A percentile compares a stretch with the other conserved stretches of the same genome.
phyloP scores from a whole-genome alignment of 2,329 filamentous ascomycete genomes.

The Botrytis aclada region DNA sequence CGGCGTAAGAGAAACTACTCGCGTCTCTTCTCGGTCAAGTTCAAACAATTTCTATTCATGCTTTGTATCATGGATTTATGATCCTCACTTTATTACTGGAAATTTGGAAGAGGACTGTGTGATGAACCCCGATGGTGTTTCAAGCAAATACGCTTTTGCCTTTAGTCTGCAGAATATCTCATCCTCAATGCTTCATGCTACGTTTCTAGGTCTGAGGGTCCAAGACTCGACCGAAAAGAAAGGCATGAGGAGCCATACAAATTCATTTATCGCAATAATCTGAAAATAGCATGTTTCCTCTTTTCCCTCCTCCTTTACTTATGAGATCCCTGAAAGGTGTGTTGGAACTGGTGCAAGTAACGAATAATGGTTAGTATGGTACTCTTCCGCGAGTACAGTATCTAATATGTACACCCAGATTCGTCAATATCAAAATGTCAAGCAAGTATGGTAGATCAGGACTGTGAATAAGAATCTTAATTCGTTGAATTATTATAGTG shows the following conservation, averaged over 20 bases:
- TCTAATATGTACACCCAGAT: background rate
- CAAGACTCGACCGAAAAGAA: background rate
- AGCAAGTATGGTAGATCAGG: background rate
- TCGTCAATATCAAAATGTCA: background rate
- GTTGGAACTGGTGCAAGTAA: background rate
- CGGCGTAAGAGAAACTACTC: background rate
- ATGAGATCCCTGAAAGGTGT: background rate
- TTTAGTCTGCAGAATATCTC: background rate
- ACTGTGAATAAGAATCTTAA: background rate
- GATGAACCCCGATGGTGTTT: background rate
- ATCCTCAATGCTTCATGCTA: background rate
- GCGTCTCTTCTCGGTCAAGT: background rate
- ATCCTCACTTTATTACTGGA: background rate
- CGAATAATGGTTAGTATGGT: background rate
- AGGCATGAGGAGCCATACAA: background rate
- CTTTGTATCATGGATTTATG: constrained; percentile 10
- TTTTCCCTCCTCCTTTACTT: background rate
- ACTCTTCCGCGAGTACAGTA: background rate
- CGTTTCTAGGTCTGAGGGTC: background rate
- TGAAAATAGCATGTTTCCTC: constrained; percentile 3
- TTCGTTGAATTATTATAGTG: background rate
- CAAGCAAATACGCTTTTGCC: constrained; percentile 1
- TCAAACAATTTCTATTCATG: background rate
- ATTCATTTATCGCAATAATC: background rate
- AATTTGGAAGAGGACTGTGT: background rate